Conservation (phyloP, 805 yeast genomes). For the Ogataea trehalophila region DNA sequence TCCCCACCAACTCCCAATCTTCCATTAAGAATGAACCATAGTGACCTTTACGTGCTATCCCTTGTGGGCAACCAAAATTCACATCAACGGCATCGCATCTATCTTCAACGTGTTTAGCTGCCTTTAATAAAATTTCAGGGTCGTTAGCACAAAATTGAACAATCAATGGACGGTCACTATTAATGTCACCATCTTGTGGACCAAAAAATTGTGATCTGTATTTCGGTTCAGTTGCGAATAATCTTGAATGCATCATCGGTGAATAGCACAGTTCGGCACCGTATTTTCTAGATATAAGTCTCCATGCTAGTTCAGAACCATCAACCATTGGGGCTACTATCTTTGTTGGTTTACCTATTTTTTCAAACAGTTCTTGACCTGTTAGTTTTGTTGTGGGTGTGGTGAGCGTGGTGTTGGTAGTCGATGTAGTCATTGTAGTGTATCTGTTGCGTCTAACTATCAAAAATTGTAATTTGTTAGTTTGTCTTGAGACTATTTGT, state of each 20-base stretch:
- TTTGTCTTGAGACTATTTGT: no score
- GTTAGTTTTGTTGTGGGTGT: neutral
- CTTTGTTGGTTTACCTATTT: constrained; percentile 70
- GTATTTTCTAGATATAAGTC: constrained; percentile 74
- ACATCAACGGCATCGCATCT: constrained; percentile 94
- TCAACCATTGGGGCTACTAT: constrained; percentile 99
- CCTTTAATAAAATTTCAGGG: constrained; percentile 73
- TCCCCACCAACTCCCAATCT: constrained; percentile 82
- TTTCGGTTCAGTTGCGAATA: constrained; percentile 79
- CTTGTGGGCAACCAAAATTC: constrained; percentile 97
- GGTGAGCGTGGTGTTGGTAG: no score
- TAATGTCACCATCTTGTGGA: constrained; percentile 64
- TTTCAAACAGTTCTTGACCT: constrained; percentile 69
- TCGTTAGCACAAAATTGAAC: constrained; percentile 98
- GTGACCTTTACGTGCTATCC: constrained; percentile 90
- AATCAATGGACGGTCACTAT: constrained; percentile 75
- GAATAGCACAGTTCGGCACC: constrained; percentile 95
- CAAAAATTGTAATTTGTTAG: no score
- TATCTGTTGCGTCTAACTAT: neutral
- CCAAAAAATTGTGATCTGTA: constrained; percentile 76
- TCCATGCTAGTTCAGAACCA: constrained; percentile 94
- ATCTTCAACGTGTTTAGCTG: constrained; percentile 77
- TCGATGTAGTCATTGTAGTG: no score
- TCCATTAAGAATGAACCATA: constrained; percentile 97
- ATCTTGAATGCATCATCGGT: constrained; percentile 93